Percentiles rank a stretch among this genome's conserved stretches.
Conservation (phyloP, 2,329 filamentous ascomycete genomes). For the Sarocladium strictum region DNA sequence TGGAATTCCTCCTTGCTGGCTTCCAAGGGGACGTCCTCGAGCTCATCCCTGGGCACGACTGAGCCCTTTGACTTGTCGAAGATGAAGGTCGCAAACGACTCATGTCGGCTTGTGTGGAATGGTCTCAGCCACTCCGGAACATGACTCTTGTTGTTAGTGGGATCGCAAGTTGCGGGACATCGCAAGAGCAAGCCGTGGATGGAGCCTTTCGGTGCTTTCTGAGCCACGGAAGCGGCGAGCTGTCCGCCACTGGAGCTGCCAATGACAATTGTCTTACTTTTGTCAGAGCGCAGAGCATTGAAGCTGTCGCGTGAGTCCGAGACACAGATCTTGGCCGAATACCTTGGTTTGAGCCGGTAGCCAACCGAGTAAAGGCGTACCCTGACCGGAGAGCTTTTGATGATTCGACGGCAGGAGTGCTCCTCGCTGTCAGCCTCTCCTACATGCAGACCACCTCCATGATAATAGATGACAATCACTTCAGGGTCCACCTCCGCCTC, state of each 20-base stretch:
- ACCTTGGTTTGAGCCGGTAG: conserved; percentile 38
- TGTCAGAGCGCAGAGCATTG: conserved; percentile 11
- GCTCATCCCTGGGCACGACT: conserved; percentile 32
- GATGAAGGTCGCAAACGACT: conserved; percentile 30
- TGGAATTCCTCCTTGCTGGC: conserved; percentile 21
- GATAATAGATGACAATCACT: conserved; percentile 37
- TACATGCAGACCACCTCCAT: conserved; percentile 41
- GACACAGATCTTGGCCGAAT: conserved; percentile 32
- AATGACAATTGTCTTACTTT: conserved; percentile 25
- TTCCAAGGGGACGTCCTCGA: conserved; percentile 37
- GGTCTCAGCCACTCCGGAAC: conserved; percentile 29
- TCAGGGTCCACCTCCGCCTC: conserved; percentile 13
- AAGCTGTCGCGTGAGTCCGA: conserved; percentile 36
- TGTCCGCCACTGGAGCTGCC: conserved; percentile 45
- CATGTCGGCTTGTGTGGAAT: conserved; percentile 33
- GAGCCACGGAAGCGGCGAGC: conserved; percentile 38
- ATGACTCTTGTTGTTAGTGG: conserved; percentile 27
- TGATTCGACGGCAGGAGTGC: conserved; percentile 36
- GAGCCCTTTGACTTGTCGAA: conserved; percentile 25
- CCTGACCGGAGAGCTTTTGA: conserved; percentile 21
- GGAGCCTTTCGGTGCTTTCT: conserved; percentile 19
- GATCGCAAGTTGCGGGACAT: conserved; percentile 42
- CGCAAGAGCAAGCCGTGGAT: conserved; percentile 38
- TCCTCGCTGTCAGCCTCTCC: conserved; percentile 46
- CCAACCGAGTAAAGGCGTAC: conserved; percentile 36